Percentiles rank a stretch among this genome's conserved stretches.
Evolutionary conservation across 202 grass and related monocot genomes (phyloP).

Genomic region (Thinopyrum obtusiflorum): DNA sequence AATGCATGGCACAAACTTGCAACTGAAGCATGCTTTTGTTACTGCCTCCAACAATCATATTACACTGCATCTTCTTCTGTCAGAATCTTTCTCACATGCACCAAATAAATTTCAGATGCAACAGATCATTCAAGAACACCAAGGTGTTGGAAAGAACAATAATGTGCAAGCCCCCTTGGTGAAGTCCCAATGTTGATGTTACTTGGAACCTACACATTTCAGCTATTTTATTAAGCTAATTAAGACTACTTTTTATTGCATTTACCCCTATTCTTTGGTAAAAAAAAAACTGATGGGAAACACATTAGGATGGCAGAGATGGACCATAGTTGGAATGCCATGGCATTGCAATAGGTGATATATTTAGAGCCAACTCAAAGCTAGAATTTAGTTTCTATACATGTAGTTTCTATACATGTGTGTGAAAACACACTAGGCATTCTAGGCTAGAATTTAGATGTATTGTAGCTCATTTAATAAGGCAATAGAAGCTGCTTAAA

Average conservation of each 20-base stretch:
- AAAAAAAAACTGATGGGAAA: background rate
- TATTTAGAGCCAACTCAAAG: background rate
- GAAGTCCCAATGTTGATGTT: background rate
- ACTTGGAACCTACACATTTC: background rate
- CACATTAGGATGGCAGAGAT: conserved; percentile 1
- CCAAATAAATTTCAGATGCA: background rate
- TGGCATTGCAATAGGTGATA: background rate
- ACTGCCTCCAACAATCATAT: background rate
- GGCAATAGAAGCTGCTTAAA: background rate
- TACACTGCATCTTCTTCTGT: background rate
- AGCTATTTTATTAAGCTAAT: background rate
- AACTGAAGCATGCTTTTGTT: background rate
- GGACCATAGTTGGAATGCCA: background rate
- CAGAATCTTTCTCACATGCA: background rate
- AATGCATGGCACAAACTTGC: background rate
- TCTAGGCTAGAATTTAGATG: background rate
- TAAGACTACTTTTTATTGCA: background rate
- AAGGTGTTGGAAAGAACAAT: background rate
- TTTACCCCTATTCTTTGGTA: background rate
- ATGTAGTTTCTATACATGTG: background rate
- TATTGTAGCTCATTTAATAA: background rate
- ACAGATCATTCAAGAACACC: background rate
- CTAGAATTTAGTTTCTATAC: background rate
- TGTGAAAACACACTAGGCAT: background rate
- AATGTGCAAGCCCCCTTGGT: background rate